These are phyloP conservation scores for Pseudognaphalium luteoalbum DNA, from an alignment of 129 eudicot genomes.

Conservation along the genomic window DNA sequence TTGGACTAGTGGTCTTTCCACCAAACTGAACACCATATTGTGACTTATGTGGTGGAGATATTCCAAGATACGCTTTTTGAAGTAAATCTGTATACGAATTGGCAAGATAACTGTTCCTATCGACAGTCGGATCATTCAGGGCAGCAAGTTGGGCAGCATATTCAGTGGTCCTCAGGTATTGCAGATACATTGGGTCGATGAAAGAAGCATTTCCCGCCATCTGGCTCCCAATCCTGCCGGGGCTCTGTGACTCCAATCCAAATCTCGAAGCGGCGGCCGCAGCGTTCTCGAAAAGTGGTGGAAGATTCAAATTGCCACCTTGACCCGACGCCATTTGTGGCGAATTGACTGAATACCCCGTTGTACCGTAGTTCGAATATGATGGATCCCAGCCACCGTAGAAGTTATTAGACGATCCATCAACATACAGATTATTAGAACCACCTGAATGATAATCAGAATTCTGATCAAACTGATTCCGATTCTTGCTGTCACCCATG, in stretches of 20 bases:
- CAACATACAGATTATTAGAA: slow-evolving; percentile 42
- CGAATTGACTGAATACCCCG: slow-evolving; percentile 67
- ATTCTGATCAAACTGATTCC: slow-evolving; percentile 45
- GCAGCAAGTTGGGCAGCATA: slow-evolving; percentile 79
- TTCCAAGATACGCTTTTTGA: slow-evolving; percentile 85
- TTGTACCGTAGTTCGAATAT: slow-evolving; percentile 54
- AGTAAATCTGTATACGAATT: slow-evolving; percentile 70
- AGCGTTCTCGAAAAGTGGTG: slow-evolving; percentile 88
- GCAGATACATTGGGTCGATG: slow-evolving; percentile 76
- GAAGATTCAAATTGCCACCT: slow-evolving; percentile 59
- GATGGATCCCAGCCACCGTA: slow-evolving; percentile 57
- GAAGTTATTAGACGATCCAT: slow-evolving; percentile 55
- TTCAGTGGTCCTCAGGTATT: slow-evolving; percentile 74
- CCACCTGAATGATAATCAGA: slow-evolving; percentile 39
- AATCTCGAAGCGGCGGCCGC: slow-evolving; percentile 88
- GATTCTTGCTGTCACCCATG: slow-evolving; percentile 42
- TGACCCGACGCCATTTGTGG: slow-evolving; percentile 64
- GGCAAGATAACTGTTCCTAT: slow-evolving; percentile 44
- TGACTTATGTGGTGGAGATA: slow-evolving; percentile 76
- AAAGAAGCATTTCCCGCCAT: slow-evolving; percentile 51
- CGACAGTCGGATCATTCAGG: slow-evolving; percentile 59
- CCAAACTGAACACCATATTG: slow-evolving; percentile 60
- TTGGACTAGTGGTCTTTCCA: slow-evolving; percentile 51
- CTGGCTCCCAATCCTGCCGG: slow-evolving; percentile 54
- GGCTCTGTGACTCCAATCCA: slow-evolving; percentile 54